Conservation (phyloP, 371 early-diverging fungal genomes). For the Haplosporangium sp. region DNA sequence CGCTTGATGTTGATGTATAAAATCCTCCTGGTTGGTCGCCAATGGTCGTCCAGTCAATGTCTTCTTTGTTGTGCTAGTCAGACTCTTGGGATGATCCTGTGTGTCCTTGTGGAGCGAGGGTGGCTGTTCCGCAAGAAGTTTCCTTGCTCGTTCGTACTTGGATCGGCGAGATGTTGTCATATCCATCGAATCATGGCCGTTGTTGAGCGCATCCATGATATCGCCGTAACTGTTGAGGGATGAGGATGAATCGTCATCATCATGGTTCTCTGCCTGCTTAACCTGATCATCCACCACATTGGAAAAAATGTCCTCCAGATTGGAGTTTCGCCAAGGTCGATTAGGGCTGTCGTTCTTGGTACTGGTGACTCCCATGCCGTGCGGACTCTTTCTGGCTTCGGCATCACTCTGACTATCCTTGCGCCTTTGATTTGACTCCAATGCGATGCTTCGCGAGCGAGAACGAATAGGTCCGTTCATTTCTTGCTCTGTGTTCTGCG, state of each 20-base stretch:
- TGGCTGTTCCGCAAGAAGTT: slow-evolving; percentile 25
- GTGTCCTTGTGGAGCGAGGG: neutral
- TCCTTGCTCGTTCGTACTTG: slow-evolving; percentile 23
- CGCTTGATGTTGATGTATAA: slow-evolving; percentile 16
- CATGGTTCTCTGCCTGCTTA: slow-evolving; percentile 17
- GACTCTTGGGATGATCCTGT: slow-evolving; percentile 1
- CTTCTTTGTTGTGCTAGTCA: neutral
- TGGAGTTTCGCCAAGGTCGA: slow-evolving; percentile 44
- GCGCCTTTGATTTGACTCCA: neutral
- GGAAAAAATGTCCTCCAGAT: slow-evolving; percentile 32
- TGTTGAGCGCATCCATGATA: slow-evolving; percentile 34
- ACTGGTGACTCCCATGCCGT: neutral
- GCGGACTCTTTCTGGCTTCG: slow-evolving; percentile 2
- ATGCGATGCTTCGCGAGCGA: neutral
- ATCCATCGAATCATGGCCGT: slow-evolving; percentile 23
- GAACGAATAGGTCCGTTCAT: neutral
- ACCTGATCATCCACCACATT: slow-evolving; percentile 13
- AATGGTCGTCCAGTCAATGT: slow-evolving; percentile 3
- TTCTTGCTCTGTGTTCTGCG: neutral
- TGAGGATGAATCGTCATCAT: slow-evolving; percentile 11
- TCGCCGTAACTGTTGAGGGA: slow-evolving; percentile 29
- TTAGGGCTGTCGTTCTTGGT: slow-evolving; percentile 14
- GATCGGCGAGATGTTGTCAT: slow-evolving; percentile 13
- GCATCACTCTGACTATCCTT: slow-evolving; percentile 6
- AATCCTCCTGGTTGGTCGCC: slow-evolving; percentile 18